A percentile compares a stretch with the other conserved stretches of the same genome.
Conservation (phyloP, 2,329 filamentous ascomycete genomes). For the Pseudocercospora musae region DNA sequence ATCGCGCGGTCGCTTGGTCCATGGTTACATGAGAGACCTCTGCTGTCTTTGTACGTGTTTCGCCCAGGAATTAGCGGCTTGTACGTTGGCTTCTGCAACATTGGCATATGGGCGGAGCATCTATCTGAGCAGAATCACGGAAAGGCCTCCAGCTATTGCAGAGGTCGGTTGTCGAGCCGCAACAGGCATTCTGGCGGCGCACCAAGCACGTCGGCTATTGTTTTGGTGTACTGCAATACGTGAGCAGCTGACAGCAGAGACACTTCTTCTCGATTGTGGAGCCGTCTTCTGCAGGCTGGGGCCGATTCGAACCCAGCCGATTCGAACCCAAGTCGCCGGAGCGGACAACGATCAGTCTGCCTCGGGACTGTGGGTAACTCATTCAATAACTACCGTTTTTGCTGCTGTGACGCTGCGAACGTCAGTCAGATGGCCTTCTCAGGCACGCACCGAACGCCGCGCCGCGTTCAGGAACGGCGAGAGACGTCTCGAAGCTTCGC, state of each 20-base stretch:
- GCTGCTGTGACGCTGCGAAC: not conserved
- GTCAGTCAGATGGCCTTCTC: not conserved
- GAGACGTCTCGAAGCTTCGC: not conserved
- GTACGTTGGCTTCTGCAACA: conserved; percentile 1
- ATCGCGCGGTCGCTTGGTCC: not conserved
- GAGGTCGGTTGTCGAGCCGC: not conserved
- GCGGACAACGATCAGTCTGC: not conserved
- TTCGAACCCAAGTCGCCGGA: not conserved
- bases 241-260: conserved; percentile 14
- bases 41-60: conserved; percentile 11
- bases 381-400: too few species aligned
- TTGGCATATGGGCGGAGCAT: conserved; percentile 4
- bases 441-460: not conserved
- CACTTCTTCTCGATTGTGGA: conserved; percentile 14
- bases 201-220: conserved; percentile 13
- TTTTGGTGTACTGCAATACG: conserved; percentile 9
- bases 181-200: conserved; percentile 9
- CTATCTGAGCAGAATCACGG: conserved; percentile 1
- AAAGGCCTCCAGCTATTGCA: not conserved
- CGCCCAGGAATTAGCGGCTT: not conserved
- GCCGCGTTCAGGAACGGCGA: not conserved
- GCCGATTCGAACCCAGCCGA: not conserved
- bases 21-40: conserved; percentile 11
- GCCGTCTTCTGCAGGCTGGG: conserved; percentile 6
- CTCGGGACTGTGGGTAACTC: not conserved